phyloP scores from a whole-genome alignment of 805 yeast genomes.

The Sugiyamaella marilandica region DNA sequence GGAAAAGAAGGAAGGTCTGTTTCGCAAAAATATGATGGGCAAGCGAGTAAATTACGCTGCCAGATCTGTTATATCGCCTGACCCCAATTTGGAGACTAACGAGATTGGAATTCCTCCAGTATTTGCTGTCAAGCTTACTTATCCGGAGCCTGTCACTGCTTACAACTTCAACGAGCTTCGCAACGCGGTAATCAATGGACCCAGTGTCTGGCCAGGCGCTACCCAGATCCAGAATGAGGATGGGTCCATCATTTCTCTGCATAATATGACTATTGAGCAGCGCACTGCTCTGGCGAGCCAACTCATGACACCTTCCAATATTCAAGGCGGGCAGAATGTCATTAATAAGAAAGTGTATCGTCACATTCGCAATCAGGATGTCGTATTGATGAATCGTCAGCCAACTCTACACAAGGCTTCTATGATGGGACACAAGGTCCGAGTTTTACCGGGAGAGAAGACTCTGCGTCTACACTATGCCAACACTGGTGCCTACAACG shows the following conservation, averaged over 20 bases:
- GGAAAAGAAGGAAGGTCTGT: conserved; percentile 97
- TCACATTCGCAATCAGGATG: conserved; percentile 91
- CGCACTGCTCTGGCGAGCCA: conserved; percentile 94
- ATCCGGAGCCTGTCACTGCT: conserved; percentile 96
- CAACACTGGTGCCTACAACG: conserved; percentile 98
- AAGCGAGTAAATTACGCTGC: conserved; percentile 99
- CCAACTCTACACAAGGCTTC: conserved; percentile 99
- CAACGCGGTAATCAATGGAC: conserved; percentile 95
- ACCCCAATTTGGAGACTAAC: conserved; percentile 95
- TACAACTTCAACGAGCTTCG: conserved; percentile 86
- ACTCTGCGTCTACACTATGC: conserved; percentile 96
- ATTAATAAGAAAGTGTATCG: conserved; percentile 90
- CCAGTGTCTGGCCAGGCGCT: conserved; percentile 99
- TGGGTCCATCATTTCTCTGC: conserved; percentile 73
- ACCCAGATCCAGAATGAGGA: conserved; percentile 93
- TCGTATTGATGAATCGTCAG: conserved; percentile 97
- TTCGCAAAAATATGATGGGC: conserved; percentile 99
- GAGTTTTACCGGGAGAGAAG: conserved; percentile 96
- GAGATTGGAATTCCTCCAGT: conserved; percentile 99
- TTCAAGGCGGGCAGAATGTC: conserved; percentile 46
- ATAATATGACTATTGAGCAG: conserved; percentile 89
- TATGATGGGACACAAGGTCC: conserved; percentile 98
- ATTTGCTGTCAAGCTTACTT: conserved; percentile 89
- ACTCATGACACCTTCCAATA: conserved; percentile 71
- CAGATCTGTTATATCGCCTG: conserved; percentile 98